A percentile compares a stretch with the other conserved stretches of the same genome.
phyloP scores from a whole-genome alignment of 345 rosid species.

The Carallia brachiata region DNA sequence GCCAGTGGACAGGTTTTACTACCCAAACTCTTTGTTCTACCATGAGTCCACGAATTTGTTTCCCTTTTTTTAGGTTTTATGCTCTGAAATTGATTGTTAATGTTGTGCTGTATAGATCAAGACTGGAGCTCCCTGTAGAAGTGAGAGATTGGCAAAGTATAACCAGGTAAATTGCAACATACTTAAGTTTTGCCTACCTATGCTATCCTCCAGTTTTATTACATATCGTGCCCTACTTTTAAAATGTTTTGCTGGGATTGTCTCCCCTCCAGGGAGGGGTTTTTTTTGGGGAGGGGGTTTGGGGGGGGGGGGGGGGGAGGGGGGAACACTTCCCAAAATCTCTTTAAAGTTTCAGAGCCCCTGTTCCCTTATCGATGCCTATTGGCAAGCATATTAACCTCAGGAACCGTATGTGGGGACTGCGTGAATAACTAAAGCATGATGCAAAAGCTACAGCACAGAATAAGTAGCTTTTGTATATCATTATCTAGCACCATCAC shows the following conservation, averaged over 20 bases:
- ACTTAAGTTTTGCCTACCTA: neutral
- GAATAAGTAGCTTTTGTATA: neutral
- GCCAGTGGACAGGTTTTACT: constrained; percentile 88
- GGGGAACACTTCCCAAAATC: neutral
- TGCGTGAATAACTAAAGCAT: too few relatives aligned
- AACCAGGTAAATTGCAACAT: constrained; percentile 62
- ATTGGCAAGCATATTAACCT: neutral
- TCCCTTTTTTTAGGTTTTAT: neutral
- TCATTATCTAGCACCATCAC: neutral
- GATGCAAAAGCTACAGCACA: neutral
- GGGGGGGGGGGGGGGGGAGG: too few relatives aligned
- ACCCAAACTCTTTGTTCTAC: constrained; percentile 1
- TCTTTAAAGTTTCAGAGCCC: neutral
- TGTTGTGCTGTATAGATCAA: constrained; percentile 61
- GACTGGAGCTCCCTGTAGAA: constrained; percentile 98
- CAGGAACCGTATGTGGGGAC: too few relatives aligned
- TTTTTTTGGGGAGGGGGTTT: too few relatives aligned
- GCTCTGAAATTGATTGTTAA: constrained; percentile 8
- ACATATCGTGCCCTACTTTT: neutral
- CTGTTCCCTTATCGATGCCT: neutral
- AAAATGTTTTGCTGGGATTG: neutral
- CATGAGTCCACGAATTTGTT: too few relatives aligned
- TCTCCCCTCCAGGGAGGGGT: too few relatives aligned
- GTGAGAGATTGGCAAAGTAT: constrained; percentile 95
- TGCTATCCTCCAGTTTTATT: neutral